Evolutionary conservation across 1,139 yeast species (phyloP).

Genomic region (Magnusiomyces tetraspermus): DNA sequence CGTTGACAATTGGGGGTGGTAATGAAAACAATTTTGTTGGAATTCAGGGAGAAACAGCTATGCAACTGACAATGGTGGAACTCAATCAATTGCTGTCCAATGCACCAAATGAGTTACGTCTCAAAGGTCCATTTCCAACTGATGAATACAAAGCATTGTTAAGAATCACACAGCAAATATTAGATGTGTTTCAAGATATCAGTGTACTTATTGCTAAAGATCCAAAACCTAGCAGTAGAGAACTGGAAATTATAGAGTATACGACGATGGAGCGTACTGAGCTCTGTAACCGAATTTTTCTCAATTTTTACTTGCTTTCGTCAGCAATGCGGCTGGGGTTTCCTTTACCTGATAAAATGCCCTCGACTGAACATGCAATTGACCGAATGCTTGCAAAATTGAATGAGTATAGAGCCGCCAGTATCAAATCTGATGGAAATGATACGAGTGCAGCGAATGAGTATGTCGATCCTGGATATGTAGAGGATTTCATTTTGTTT

Average conservation of each 20-base stretch:
- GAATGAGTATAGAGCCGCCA: slow-evolving; percentile 25
- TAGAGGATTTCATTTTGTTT: slow-evolving; percentile 64
- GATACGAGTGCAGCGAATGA: background rate
- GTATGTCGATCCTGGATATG: slow-evolving; percentile 22
- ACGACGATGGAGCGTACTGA: slow-evolving; percentile 55
- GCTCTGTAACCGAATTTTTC: slow-evolving; percentile 59
- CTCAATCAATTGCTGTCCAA: slow-evolving; percentile 53
- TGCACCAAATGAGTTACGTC: slow-evolving; percentile 66
- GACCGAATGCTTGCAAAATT: slow-evolving; percentile 59
- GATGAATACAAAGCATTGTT: slow-evolving; percentile 44
- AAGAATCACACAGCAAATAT: slow-evolving; percentile 50
- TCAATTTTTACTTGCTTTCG: slow-evolving; percentile 69
- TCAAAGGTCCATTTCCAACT: slow-evolving; percentile 64
- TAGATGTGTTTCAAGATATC: slow-evolving; percentile 69
- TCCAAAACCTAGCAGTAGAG: slow-evolving; percentile 44
- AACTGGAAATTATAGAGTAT: slow-evolving; percentile 46
- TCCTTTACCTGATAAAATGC: slow-evolving; percentile 69
- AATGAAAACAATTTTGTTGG: slow-evolving; percentile 18
- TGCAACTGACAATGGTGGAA: slow-evolving; percentile 50
- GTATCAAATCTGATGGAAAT: background rate
- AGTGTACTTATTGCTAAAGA: slow-evolving; percentile 58
- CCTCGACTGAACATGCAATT: slow-evolving; percentile 68
- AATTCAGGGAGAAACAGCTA: slow-evolving; percentile 26
- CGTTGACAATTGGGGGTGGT: background rate
- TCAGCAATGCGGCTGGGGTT: slow-evolving; percentile 67